Percentiles rank a stretch among this genome's conserved stretches.
Evolutionary conservation across 176 grass and related monocot genomes (phyloP).

Genomic region (Cenchrus purpureus): DNA sequence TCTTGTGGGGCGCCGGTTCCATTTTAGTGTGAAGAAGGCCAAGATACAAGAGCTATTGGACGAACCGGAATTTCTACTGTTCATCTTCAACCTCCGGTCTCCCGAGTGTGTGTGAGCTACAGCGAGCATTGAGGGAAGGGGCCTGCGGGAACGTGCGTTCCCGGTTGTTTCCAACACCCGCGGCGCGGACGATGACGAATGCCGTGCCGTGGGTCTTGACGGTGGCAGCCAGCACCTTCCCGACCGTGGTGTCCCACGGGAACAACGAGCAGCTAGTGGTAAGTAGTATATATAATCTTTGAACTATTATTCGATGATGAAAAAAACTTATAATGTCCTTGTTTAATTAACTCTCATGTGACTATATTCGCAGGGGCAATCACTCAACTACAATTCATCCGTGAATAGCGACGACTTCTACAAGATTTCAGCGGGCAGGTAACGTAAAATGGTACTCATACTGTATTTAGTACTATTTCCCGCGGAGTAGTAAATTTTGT

Average conservation of each 20-base stretch:
- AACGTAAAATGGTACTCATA: neutral
- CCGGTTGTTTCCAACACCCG: neutral
- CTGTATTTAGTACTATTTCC: neutral
- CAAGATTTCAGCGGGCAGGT: constrained; percentile 20
- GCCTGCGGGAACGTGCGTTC: no score
- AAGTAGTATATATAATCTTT: neutral
- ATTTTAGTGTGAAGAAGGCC: no score
- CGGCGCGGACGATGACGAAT: constrained; percentile 27
- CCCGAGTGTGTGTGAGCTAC: no score
- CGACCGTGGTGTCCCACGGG: constrained; percentile 42
- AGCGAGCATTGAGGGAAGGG: no score
- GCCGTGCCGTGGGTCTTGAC: constrained; percentile 52
- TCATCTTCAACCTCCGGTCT: no score
- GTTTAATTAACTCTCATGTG: no score
- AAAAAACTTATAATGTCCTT: no score
- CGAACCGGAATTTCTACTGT: no score
- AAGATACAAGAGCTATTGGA: no score
- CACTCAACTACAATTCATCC: constrained; percentile 28
- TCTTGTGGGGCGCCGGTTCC: no score
- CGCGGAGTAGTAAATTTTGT: no score
- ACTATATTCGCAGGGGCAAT: constrained; percentile 48
- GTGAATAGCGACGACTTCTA: constrained; percentile 4
- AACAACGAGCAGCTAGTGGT: constrained; percentile 56
- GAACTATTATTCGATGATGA: no score
- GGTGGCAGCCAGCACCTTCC: constrained; percentile 63